phyloP scores from a whole-genome alignment of 345 rosid species.

The Passiflora organensis region DNA sequence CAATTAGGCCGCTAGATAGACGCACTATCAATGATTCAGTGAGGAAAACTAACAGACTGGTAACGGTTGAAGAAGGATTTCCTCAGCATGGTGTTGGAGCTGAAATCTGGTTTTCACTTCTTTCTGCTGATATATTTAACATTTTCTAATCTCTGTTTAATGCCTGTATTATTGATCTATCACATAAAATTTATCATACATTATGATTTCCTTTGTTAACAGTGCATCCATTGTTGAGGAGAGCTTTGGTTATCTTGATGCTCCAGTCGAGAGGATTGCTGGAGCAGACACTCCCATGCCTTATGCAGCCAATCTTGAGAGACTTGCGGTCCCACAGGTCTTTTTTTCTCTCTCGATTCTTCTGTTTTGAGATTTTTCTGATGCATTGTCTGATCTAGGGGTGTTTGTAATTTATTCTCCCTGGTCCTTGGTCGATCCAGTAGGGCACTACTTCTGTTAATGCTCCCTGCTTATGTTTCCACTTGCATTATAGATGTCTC shows the following conservation, averaged over 20 bases:
- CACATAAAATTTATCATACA: background rate
- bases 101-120: conserved; percentile 64
- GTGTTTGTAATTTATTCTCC: background rate
- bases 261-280: conserved; percentile 76
- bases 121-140: conserved; percentile 3
- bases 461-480: background rate
- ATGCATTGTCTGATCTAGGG: background rate
- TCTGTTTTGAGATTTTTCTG: conserved; percentile 6
- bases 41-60: conserved; percentile 89
- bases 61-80: conserved; percentile 92
- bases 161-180: background rate
- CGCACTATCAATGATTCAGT: conserved; percentile 78
- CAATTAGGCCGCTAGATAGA: conserved; percentile 86
- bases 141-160: background rate
- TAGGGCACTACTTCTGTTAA: background rate
- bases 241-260: conserved; percentile 80
- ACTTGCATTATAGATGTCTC: no score
- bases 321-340: conserved; percentile 90
- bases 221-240: conserved; percentile 76
- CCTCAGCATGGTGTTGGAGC: conserved; percentile 97
- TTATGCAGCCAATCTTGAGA: conserved; percentile 81
- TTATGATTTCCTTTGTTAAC: conserved; percentile 15
- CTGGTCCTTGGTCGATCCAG: background rate
- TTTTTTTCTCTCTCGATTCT: background rate
- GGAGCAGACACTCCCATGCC: conserved; percentile 98